A percentile compares a stretch with the other conserved stretches of the same genome.
Evolutionary conservation across 148 eudicot genomes (phyloP).

Genomic region (Silene uniflora): DNA sequence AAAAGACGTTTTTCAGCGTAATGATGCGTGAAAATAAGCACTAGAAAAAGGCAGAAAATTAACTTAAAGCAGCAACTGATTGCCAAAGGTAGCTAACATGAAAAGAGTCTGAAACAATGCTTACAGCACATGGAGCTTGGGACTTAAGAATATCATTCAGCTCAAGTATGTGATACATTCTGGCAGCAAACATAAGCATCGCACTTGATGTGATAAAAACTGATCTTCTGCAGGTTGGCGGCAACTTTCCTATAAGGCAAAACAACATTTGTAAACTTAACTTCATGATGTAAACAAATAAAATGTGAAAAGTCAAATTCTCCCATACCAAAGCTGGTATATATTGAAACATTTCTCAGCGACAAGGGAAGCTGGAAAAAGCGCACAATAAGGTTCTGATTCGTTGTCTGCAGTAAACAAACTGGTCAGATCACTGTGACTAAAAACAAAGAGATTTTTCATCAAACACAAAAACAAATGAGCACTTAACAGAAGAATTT

Average conservation of each 20-base stretch:
- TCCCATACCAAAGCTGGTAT: slow-evolving; percentile 52
- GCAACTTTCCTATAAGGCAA: slow-evolving; percentile 41
- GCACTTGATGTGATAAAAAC: slow-evolving; percentile 68
- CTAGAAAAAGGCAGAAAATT: too few species aligned
- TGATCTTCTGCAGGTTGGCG: slow-evolving; percentile 71
- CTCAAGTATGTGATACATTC: slow-evolving; percentile 62
- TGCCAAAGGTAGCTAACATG: too few species aligned
- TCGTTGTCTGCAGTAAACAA: slow-evolving; percentile 48
- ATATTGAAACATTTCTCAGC: slow-evolving; percentile 58
- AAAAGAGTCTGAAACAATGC: slow-evolving; percentile 20
- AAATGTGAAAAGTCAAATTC: neutral
- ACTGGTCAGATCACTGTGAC: slow-evolving; percentile 6
- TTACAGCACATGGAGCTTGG: slow-evolving; percentile 52
- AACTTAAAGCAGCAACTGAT: too few species aligned
- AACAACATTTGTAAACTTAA: neutral
- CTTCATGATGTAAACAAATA: neutral
- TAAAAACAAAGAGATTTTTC: neutral
- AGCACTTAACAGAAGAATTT: neutral
- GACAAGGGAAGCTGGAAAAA: slow-evolving; percentile 86
- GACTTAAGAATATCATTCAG: slow-evolving; percentile 50
- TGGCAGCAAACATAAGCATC: slow-evolving; percentile 79
- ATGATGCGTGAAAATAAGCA: too few species aligned
- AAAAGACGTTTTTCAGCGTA: too few species aligned
- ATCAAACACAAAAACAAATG: neutral
- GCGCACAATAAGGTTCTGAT: slow-evolving; percentile 46